phyloP scores from a whole-genome alignment of 225 moss, liverwort and hornwort species.

The Sphagnum tenellum region DNA sequence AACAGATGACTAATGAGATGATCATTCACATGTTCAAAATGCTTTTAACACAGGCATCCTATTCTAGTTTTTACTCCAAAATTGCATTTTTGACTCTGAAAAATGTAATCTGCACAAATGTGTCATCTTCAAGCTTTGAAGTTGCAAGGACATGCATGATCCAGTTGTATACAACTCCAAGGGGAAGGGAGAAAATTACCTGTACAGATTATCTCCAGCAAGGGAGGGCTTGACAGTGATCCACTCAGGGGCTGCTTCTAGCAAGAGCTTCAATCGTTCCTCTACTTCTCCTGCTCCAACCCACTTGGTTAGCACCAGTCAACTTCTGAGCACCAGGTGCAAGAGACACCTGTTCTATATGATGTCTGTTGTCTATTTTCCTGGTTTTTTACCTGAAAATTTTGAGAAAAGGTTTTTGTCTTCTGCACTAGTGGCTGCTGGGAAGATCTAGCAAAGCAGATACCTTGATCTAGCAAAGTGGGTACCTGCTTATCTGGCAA shows the following conservation, averaged over 20 bases:
- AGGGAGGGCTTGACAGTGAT: conserved; percentile 62
- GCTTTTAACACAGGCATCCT: too few species aligned
- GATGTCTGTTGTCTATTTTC: too few species aligned
- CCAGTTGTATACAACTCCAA: background rate
- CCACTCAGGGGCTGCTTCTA: conserved; percentile 85
- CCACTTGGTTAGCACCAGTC: background rate
- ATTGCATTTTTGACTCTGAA: background rate
- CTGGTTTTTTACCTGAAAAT: too few species aligned
- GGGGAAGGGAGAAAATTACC: conserved; percentile 21
- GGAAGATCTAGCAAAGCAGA: too few species aligned
- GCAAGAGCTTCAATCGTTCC: conserved; percentile 61
- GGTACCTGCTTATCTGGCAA: too few species aligned
- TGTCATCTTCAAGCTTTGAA: background rate
- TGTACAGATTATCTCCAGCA: conserved; percentile 68
- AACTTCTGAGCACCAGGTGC: too few species aligned
- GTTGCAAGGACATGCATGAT: background rate
- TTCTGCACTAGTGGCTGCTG: too few species aligned
- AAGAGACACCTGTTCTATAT: too few species aligned
- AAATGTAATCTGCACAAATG: background rate
- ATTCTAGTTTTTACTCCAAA: too few species aligned
- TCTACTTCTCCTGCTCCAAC: conserved; percentile 43
- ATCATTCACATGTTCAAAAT: background rate
- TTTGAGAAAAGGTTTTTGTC: too few species aligned
- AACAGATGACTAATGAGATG: background rate
- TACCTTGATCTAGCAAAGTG: too few species aligned